Conservation (phyloP, 441 rosid species). For the Gossypium davidsonii region DNA sequence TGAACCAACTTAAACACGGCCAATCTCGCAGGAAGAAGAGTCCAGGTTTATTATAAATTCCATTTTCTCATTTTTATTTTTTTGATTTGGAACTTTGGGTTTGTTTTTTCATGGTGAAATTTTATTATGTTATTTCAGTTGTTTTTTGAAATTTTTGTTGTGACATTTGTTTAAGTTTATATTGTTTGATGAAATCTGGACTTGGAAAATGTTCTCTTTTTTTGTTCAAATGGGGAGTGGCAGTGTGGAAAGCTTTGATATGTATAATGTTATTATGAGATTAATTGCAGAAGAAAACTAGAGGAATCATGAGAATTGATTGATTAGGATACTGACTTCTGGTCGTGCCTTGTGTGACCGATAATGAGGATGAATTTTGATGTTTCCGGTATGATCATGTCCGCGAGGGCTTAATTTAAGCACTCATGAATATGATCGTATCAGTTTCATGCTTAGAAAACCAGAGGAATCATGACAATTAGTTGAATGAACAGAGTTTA, state of each 20-base stretch:
- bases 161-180: neutral
- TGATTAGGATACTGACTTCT: neutral
- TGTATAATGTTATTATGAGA: neutral
- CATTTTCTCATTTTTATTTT: neutral
- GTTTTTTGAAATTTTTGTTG: neutral
- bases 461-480: neutral
- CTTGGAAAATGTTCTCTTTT: neutral
- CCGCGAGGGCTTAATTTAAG: too few relatives aligned
- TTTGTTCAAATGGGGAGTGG: neutral
- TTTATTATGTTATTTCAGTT: neutral
- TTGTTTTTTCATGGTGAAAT: neutral
- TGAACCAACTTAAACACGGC: slow-evolving; percentile 15
- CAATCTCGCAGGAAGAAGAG: slow-evolving; percentile 15
- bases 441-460: too few relatives aligned
- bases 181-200: neutral
- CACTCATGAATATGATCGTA: too few relatives aligned
- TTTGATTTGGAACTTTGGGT: neutral
- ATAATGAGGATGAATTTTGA: too few relatives aligned
- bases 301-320: neutral
- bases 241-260: neutral
- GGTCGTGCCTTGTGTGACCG: neutral
- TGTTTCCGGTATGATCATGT: too few relatives aligned
- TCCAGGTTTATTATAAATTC: slow-evolving; percentile 25
- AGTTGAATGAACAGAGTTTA: neutral
- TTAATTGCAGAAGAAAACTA: neutral